These are phyloP conservation scores for Fonsecaea erecta DNA, from an alignment of 2,329 filamentous ascomycete species.

Conservation along the genomic window DNA sequence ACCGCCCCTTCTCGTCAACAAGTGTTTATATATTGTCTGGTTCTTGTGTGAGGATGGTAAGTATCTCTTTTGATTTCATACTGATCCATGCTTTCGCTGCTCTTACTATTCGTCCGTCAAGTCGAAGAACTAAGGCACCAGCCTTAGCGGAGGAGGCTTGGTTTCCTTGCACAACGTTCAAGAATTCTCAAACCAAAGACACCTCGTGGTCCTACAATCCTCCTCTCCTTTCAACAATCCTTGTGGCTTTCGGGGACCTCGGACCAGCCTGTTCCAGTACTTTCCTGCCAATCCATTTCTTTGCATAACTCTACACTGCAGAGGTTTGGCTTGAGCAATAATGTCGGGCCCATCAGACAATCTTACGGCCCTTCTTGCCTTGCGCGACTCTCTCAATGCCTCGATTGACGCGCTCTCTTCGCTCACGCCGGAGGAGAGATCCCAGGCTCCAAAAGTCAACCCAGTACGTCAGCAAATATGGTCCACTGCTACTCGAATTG, in stretches of 20 bases:
- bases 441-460: conserved; percentile 7
- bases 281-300: background rate
- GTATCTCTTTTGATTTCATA: no score
- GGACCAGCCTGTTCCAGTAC: background rate
- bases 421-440: conserved; percentile 12
- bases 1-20: background rate
- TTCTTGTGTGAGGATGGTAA: background rate
- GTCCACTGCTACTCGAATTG: conserved; percentile 11
- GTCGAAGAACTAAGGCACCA: no score
- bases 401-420: conserved; percentile 17
- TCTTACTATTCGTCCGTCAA: no score
- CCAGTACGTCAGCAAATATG: conserved; percentile 18
- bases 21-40: background rate
- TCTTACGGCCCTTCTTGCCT: conserved; percentile 11
- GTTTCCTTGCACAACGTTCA: no score
- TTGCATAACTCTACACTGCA: background rate
- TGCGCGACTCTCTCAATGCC: conserved; percentile 19
- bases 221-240: background rate
- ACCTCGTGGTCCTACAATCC: background rate
- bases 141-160: no score
- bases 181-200: no score
- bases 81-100: no score
- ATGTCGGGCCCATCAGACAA: conserved; percentile 18
- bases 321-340: background rate
- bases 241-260: background rate